A percentile compares a stretch with the other conserved stretches of the same genome.
Conservation (phyloP, 148 eudicot species). For the Camellia lanceoleosa region DNA sequence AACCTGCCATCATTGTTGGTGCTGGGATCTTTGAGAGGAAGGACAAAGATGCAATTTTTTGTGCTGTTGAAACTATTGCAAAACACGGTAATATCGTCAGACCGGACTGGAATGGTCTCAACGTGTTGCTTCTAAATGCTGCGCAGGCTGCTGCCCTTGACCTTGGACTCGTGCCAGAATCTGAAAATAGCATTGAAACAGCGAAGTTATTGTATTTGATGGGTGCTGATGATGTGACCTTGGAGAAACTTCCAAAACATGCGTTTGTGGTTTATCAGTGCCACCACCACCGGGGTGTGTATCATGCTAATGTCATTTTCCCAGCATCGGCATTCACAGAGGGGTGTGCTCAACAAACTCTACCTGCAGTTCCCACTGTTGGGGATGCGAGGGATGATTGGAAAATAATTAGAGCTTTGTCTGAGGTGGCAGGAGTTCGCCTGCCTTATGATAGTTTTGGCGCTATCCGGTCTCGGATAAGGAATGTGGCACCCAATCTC, state of each 20-base stretch:
- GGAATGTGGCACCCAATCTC: slow-evolving; percentile 81
- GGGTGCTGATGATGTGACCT: slow-evolving; percentile 90
- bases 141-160: slow-evolving; percentile 95
- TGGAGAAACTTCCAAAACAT: slow-evolving; percentile 69
- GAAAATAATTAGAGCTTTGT: slow-evolving; percentile 86
- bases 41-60: slow-evolving; percentile 80
- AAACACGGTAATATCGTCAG: slow-evolving; percentile 54
- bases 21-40: slow-evolving; percentile 79
- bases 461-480: slow-evolving; percentile 59
- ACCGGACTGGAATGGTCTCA: slow-evolving; percentile 92
- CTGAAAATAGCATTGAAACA: slow-evolving; percentile 64
- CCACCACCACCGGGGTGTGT: slow-evolving; percentile 82
- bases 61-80: slow-evolving; percentile 63
- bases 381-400: slow-evolving; percentile 98
- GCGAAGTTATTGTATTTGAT: slow-evolving; percentile 83
- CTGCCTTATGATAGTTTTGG: slow-evolving; percentile 68
- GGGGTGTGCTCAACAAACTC: slow-evolving; percentile 74
- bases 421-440: slow-evolving; percentile 71
- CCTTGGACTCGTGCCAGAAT: slow-evolving; percentile 88
- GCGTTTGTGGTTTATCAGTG: slow-evolving; percentile 98
- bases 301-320: slow-evolving; percentile 85
- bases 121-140: slow-evolving; percentile 76
- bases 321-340: slow-evolving; percentile 90
- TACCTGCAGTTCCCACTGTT: slow-evolving; percentile 94
- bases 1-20: slow-evolving; percentile 80